Percentiles rank a stretch among this genome's conserved stretches.
These are phyloP conservation scores for Diaporthe vaccinii DNA, from an alignment of 2,329 filamentous ascomycete species.

Conservation along the genomic window DNA sequence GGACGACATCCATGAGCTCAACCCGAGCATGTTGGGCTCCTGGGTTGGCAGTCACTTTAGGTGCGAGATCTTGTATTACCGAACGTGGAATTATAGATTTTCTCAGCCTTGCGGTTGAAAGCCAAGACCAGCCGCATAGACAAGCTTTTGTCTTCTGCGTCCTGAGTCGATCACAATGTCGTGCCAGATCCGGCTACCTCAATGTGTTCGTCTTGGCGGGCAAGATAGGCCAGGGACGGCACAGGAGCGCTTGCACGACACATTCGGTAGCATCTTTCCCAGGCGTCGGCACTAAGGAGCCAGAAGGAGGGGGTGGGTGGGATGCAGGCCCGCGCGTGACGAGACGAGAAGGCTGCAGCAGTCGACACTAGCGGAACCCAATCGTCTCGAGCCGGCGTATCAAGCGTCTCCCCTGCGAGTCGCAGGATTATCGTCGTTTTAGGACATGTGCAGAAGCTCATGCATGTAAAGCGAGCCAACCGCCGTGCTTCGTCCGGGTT, in stretches of 20 bases:
- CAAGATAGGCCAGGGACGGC: slow-evolving; percentile 11
- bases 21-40: background rate
- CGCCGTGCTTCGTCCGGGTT: slow-evolving; percentile 8
- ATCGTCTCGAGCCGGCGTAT: slow-evolving; percentile 16
- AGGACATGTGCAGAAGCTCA: slow-evolving; percentile 27
- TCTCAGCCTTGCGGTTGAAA: slow-evolving; percentile 33
- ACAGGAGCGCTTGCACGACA: slow-evolving; percentile 30
- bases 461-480: slow-evolving; percentile 36
- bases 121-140: slow-evolving; percentile 33
- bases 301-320: background rate
- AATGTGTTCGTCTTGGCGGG: slow-evolving; percentile 29
- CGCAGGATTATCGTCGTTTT: slow-evolving; percentile 25
- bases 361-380: slow-evolving; percentile 24
- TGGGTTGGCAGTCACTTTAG: background rate
- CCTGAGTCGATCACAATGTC: slow-evolving; percentile 30
- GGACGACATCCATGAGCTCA: background rate
- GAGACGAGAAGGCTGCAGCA: slow-evolving; percentile 27
- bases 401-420: slow-evolving; percentile 9
- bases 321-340: slow-evolving; percentile 30
- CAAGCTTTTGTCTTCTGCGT: slow-evolving; percentile 31
- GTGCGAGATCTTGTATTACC: slow-evolving; percentile 3
- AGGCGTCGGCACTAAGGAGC: slow-evolving; percentile 20
- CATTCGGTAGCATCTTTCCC: slow-evolving; percentile 16
- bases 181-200: slow-evolving; percentile 27
- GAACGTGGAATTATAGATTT: background rate